A percentile compares a stretch with the other conserved stretches of the same genome.
phyloP scores from a whole-genome alignment of 2,329 filamentous ascomycete species.

The Sarocladium brachiariae region DNA sequence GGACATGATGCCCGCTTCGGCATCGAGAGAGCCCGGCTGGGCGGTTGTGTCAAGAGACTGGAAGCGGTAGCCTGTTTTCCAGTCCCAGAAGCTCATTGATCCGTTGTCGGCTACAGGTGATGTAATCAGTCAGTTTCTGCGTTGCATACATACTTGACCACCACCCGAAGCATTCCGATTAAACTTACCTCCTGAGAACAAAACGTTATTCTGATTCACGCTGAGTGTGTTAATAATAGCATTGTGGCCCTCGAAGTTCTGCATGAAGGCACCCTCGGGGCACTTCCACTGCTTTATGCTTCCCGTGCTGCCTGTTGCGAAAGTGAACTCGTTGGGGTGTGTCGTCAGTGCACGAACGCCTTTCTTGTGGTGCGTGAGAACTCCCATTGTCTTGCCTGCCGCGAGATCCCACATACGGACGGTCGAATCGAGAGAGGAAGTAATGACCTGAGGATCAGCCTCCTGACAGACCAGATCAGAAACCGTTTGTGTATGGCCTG shows the following conservation, averaged over 20 bases:
- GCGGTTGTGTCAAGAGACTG: conserved; percentile 86
- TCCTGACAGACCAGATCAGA: conserved; percentile 89
- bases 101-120: conserved; percentile 67
- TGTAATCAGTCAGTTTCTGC: neutral
- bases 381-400: conserved; percentile 91
- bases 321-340: conserved; percentile 92
- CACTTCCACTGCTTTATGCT: conserved; percentile 99
- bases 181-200: conserved; percentile 71
- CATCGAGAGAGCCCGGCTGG: conserved; percentile 88
- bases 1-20: conserved; percentile 91
- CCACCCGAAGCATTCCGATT: too few species aligned
- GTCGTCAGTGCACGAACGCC: conserved; percentile 78
- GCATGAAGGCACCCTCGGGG: conserved; percentile 96
- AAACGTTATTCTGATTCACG: conserved; percentile 89
- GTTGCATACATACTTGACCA: too few species aligned
- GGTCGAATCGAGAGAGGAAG: conserved; percentile 84
- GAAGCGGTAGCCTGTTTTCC: conserved; percentile 92
- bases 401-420: conserved; percentile 93
- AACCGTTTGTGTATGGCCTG: conserved; percentile 86
- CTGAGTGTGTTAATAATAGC: conserved; percentile 91
- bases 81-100: conserved; percentile 97
- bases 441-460: conserved; percentile 92
- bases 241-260: conserved; percentile 96
- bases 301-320: conserved; percentile 83
- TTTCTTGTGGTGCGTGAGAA: conserved; percentile 97